Evolutionary conservation across 495 filamentous ascomycete species (phyloP).

Genomic region (Hapsidospora chrysogenum): DNA sequence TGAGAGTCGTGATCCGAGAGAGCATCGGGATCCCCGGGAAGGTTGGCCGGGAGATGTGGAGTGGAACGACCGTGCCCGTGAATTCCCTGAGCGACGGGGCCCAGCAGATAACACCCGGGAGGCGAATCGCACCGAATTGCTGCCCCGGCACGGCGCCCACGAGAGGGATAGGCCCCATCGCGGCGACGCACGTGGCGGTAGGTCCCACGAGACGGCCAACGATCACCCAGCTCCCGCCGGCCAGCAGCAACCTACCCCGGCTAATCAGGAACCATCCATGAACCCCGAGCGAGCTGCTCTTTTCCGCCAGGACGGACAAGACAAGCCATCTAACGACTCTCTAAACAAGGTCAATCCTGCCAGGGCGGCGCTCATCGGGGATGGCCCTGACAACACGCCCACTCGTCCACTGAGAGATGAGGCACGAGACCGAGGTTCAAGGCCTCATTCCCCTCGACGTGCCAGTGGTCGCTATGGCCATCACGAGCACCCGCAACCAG

Average conservation of each 20-base stretch:
- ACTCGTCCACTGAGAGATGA: slow-evolving; percentile 27
- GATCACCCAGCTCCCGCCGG: slow-evolving; percentile 7
- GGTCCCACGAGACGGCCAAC: neutral
- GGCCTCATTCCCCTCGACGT: slow-evolving; percentile 34
- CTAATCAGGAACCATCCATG: slow-evolving; percentile 20
- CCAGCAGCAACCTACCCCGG: slow-evolving; percentile 14
- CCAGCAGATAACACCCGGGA: too few species aligned
- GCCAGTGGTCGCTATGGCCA: slow-evolving; percentile 17
- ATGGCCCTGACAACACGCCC: slow-evolving; percentile 14
- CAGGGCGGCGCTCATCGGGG: slow-evolving; percentile 35
- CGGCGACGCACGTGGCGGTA: neutral
- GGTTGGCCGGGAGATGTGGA: slow-evolving; percentile 11
- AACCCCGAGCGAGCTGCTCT: slow-evolving; percentile 27
- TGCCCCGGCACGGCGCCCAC: neutral
- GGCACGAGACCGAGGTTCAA: slow-evolving; percentile 25
- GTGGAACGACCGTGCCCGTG: slow-evolving; percentile 6
- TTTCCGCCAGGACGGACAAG: slow-evolving; percentile 15
- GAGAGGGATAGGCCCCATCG: slow-evolving; percentile 1
- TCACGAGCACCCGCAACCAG: slow-evolving; percentile 18
- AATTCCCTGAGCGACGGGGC: slow-evolving; percentile 1
- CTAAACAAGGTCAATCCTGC: slow-evolving; percentile 34
- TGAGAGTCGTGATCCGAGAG: slow-evolving; percentile 16
- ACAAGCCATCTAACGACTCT: slow-evolving; percentile 8
- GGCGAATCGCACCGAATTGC: neutral
- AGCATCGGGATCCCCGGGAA: slow-evolving; percentile 16